phyloP scores from a whole-genome alignment of 2,329 filamentous ascomycete species.

The Epichloe festucae region DNA sequence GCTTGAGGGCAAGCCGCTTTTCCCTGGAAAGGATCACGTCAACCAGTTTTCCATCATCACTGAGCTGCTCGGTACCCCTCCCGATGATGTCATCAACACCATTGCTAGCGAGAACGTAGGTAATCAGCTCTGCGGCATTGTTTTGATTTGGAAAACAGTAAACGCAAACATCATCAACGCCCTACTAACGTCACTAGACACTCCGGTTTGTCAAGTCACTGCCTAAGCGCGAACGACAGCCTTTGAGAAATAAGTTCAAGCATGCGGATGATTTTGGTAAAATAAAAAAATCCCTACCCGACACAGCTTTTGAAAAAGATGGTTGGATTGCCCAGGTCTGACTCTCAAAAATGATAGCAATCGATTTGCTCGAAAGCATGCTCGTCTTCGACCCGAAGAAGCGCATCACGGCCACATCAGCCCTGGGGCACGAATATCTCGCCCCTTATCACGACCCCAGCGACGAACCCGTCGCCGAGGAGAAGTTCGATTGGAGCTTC shows the following conservation, averaged over 20 bases:
- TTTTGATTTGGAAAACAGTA: neutral
- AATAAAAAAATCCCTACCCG: slow-evolving; percentile 16
- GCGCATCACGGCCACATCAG: slow-evolving; percentile 76
- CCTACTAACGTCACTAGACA: slow-evolving; percentile 42
- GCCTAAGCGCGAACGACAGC: slow-evolving; percentile 84
- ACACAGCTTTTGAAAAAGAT: neutral
- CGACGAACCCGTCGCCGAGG: slow-evolving; percentile 87
- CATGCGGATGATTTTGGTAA: slow-evolving; percentile 78
- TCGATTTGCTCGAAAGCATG: slow-evolving; percentile 92
- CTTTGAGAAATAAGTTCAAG: slow-evolving; percentile 80
- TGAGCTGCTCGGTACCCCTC: slow-evolving; percentile 87
- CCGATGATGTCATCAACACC: slow-evolving; percentile 95
- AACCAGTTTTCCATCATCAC: slow-evolving; percentile 99
- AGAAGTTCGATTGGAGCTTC: slow-evolving; percentile 99
- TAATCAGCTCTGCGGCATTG: neutral
- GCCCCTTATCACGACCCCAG: slow-evolving; percentile 94
- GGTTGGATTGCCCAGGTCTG: neutral
- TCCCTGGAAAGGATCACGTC: slow-evolving; percentile 98
- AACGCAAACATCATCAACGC: neutral
- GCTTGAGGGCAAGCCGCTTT: slow-evolving; percentile 95
- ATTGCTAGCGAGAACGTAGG: slow-evolving; percentile 96
- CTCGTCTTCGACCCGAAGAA: slow-evolving; percentile 98
- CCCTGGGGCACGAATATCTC: slow-evolving; percentile 84
- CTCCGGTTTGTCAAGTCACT: slow-evolving; percentile 94
- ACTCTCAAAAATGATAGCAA: slow-evolving; percentile 39